A percentile compares a stretch with the other conserved stretches of the same genome.
Evolutionary conservation across 805 yeast genomes (phyloP).

Genomic region (Lipomyces spencermartinsiae): DNA sequence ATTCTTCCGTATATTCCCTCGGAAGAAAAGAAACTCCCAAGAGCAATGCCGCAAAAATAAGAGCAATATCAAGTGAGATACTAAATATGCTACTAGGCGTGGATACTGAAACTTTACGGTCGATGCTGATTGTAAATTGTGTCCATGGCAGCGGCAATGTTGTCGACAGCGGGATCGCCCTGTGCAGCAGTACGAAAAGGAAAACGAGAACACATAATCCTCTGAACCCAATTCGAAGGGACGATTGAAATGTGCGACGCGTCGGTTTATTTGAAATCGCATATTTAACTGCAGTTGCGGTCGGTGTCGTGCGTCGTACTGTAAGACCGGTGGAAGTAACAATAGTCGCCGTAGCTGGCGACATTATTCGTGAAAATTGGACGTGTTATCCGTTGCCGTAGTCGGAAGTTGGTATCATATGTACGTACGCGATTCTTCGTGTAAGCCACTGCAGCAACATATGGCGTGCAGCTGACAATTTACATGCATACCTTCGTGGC

Average conservation of each 20-base stretch:
- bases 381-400: background rate
- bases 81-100: background rate
- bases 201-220: background rate
- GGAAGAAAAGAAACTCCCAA: slow-evolving; percentile 8
- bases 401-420: background rate
- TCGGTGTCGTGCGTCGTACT: slow-evolving; percentile 22
- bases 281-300: slow-evolving; percentile 29
- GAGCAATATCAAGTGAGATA: slow-evolving; percentile 5
- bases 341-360: background rate
- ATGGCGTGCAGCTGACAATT: background rate
- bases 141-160: background rate
- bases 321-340: slow-evolving; percentile 13
- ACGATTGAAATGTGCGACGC: background rate
- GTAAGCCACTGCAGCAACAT: background rate
- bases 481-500: background rate
- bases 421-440: background rate
- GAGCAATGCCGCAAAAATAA: slow-evolving; percentile 9
- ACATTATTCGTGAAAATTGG: background rate
- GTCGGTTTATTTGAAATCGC: slow-evolving; percentile 24
- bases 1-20: slow-evolving; percentile 38
- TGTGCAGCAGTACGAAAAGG: slow-evolving; percentile 5
- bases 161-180: slow-evolving; percentile 4
- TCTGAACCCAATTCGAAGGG: background rate
- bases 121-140: slow-evolving; percentile 1
- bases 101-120: background rate